Base-by-base conservation (phyloP, 31 red algal genomes). In the Porphyra umbilicalis region DNA sequence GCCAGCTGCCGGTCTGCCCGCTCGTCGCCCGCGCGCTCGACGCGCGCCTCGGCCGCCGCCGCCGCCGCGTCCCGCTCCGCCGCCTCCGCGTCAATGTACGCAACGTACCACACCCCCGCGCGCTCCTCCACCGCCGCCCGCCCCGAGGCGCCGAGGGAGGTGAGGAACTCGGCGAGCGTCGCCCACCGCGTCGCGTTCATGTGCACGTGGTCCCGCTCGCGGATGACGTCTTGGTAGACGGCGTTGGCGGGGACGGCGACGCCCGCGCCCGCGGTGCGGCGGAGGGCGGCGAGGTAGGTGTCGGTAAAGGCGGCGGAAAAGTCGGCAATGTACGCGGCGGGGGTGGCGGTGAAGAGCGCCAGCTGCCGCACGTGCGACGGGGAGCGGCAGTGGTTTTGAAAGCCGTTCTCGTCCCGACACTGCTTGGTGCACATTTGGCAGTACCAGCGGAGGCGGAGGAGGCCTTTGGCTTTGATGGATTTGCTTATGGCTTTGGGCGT, bases 391-490 rank as follows among this genome's bases (percentile, higher is more conserved):
- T 98, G 96, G 79, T 85, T 87, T 38, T 95, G 90, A 84, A 95
- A 98, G 9, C 96, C 96, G 67, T 98, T 98, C 78, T 93, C 96
- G 83, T 98, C 96, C 31, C 96, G 83, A 76, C 96, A 98, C 82
- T 98, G 96, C 86, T 98, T 98, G 38, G 94, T 87, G 78, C 96
- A 98, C 92, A 98, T 93, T 82, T 98, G 96, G 79, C 96, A 98
- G 38, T 98, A 98, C 87, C 86, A 95, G 76, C 90, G 83, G 33
- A 98, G 82, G 34, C 89, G 83, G 29, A 86, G 86, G 34, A 98
- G 89, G 32, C 96, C 96, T 75, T 98, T 98, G 18, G 92, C 92
- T 78, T 98, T 98, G 9, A 95, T 89, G 75, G 89, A 85, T 74
- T 98, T 98, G 15, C 92, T 80, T n/a, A 95, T 92, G 25, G 92